Conservation (phyloP, 805 yeast species). For the Barnettozyma californica region DNA sequence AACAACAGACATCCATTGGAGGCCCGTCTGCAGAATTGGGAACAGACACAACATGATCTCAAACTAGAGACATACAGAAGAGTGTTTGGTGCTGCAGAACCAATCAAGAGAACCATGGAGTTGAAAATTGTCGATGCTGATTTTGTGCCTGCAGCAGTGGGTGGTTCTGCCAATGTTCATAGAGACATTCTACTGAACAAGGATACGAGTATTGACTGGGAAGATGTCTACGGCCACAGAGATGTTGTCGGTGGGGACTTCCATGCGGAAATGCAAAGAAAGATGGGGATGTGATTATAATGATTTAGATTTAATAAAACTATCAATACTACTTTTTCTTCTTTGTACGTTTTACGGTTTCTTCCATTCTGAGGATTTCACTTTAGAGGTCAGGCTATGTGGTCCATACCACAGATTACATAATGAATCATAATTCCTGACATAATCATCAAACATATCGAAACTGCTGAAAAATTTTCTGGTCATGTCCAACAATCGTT, state of each 20-base stretch:
- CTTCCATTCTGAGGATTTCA: too few species aligned
- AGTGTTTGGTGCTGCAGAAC: constrained; percentile 88
- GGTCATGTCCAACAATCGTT: background rate
- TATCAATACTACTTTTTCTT: too few species aligned
- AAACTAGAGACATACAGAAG: constrained; percentile 76
- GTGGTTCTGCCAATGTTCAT: constrained; percentile 49
- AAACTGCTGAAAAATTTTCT: constrained; percentile 7
- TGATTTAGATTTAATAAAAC: background rate
- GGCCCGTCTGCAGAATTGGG: constrained; percentile 72
- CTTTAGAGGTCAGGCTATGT: too few species aligned
- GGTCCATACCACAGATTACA: background rate
- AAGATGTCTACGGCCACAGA: constrained; percentile 70
- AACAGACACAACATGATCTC: constrained; percentile 60
- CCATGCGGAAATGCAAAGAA: constrained; percentile 70
- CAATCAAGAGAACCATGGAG: constrained; percentile 90
- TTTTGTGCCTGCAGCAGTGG: constrained; percentile 58
- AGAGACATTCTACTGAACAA: constrained; percentile 73
- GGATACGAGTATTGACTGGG: constrained; percentile 86
- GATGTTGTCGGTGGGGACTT: constrained; percentile 37
- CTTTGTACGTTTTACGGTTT: background rate
- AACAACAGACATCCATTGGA: constrained; percentile 87
- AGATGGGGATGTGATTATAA: constrained; percentile 24
- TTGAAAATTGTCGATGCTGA: constrained; percentile 68
- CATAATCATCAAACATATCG: background rate
- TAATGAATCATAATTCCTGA: too few species aligned